phyloP scores from a whole-genome alignment of 164 flowering plant species.

The Berberis thunbergii region DNA sequence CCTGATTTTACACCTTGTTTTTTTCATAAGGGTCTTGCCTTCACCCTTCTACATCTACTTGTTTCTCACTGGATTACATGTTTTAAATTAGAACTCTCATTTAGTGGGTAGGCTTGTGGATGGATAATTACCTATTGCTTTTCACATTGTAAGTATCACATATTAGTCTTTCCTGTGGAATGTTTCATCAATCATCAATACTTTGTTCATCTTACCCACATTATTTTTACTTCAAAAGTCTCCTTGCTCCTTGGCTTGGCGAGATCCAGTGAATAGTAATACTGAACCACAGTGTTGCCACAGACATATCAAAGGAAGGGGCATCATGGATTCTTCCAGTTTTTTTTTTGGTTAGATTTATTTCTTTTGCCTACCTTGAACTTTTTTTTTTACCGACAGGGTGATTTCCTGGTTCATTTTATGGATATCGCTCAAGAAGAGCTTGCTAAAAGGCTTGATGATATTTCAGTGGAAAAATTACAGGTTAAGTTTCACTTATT shows the following conservation, averaged over 20 bases:
- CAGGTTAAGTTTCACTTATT: constrained; percentile 44
- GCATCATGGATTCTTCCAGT: neutral
- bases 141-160: no score
- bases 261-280: neutral
- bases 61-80: no score
- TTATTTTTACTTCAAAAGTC: neutral
- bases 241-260: no score
- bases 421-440: constrained; percentile 97
- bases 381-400: constrained; percentile 33
- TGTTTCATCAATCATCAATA: neutral
- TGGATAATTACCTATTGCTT: no score
- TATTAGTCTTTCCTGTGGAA: neutral
- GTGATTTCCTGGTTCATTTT: constrained; percentile 96
- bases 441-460: constrained; percentile 67
- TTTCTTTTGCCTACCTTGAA: neutral
- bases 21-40: no score
- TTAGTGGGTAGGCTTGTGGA: no score
- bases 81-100: no score
- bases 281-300: neutral
- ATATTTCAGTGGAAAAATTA: constrained; percentile 81
- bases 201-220: neutral
- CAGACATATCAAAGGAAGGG: neutral
- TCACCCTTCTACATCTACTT: no score
- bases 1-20: no score
- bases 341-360: neutral